phyloP scores from a whole-genome alignment of 2,329 filamentous ascomycete species.

The Monosporascus sp. region DNA sequence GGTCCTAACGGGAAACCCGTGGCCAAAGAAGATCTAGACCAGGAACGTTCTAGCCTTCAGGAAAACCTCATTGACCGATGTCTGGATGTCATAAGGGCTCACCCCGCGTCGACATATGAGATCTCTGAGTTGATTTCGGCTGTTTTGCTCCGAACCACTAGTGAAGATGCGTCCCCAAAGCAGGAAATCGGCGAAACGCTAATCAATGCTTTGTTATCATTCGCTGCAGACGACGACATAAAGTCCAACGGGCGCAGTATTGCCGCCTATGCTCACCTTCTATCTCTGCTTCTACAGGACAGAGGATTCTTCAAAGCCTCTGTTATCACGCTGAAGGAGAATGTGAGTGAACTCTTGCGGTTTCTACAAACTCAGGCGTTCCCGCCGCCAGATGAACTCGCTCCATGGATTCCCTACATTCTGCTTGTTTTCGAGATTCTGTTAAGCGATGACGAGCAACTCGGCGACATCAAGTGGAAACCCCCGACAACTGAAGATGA shows the following conservation, averaged over 20 bases:
- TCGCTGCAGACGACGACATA: conserved; percentile 55
- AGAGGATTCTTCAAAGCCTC: conserved; percentile 74
- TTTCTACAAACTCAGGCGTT: conserved; percentile 71
- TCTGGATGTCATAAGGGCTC: conserved; percentile 81
- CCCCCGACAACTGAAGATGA: conserved; percentile 46
- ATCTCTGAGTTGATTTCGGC: conserved; percentile 79
- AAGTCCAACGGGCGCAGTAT: conserved; percentile 60
- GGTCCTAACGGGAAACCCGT: conserved; percentile 29
- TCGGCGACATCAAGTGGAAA: conserved; percentile 68
- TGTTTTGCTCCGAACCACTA: conserved; percentile 56
- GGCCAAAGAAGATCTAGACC: conserved; percentile 75
- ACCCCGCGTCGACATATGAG: conserved; percentile 85
- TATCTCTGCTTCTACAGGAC: conserved; percentile 83
- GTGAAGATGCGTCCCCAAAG: conserved; percentile 46
- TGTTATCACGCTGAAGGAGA: conserved; percentile 68
- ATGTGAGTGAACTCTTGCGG: conserved; percentile 67
- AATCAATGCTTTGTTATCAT: conserved; percentile 74
- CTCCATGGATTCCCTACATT: conserved; percentile 88
- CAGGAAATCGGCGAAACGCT: conserved; percentile 78
- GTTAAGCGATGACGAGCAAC: conserved; percentile 83
- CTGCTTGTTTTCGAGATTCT: conserved; percentile 86
- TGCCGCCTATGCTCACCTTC: conserved; percentile 84
- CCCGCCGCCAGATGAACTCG: conserved; percentile 68
- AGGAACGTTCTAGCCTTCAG: conserved; percentile 66
- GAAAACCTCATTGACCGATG: conserved; percentile 81